Base-by-base conservation (phyloP, 441 rosid species). In the Flueggea neowawraea region DNA sequence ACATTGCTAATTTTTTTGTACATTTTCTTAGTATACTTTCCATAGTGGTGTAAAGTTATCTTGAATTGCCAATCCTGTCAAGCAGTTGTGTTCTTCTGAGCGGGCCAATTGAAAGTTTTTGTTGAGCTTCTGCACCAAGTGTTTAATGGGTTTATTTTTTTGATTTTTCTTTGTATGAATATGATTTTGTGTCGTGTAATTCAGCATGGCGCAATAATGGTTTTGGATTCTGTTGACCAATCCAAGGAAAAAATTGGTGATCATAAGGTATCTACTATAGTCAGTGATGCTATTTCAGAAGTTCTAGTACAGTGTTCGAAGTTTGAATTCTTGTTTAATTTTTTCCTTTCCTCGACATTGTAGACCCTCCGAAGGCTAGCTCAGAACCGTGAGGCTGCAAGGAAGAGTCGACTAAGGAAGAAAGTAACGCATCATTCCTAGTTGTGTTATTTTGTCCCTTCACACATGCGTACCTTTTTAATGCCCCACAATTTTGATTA, bases 351-450 rank as follows among this genome's bases (percentile, higher is more conserved):
- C 28, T 22, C 28, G 6, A 14, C n/a, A 4, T 9, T 10, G 58
- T 69, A 94, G 97, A 84, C 90, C 10, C 88, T 89, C 62, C 89
- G 97, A 62, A 83, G 99, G 77, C 84, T 94, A 54, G 99, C 99
- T 65, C 99, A 94, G 79, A 94, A 94, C 77, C 97, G 97, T 8
- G 99, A 94, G 78, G 99, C 97, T 28, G 99, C 99, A 16, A 87
- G 96, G 69, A 94, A 91, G 73, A 89, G 97, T 76, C 85, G 99
- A 65, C 76, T 94, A 72, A 83, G 99, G 71, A 94, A 94, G 78
- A 91, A 94, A 64, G 99, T 86, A 67, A 62, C 52, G 39, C 10
- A 12, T 22, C 16, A 9, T n/a, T 57, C 6, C 28, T 62, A 5
- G 8, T 2, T 39, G 4, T 10, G 11, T n/a, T 28, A n/a, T 31